Conservation (phyloP, 1,139 yeast species). For the Taiozyma sp. region DNA sequence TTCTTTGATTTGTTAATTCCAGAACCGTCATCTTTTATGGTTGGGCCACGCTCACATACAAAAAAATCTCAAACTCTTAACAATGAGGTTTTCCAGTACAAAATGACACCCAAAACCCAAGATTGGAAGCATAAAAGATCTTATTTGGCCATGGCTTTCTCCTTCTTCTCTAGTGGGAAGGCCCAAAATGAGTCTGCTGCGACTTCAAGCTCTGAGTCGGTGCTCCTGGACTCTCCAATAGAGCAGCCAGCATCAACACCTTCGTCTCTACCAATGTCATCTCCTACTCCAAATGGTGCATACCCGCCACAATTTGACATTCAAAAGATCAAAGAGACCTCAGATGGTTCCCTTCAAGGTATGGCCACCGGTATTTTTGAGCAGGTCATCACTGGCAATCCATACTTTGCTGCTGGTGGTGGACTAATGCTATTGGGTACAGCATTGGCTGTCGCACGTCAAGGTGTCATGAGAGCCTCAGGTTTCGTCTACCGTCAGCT, state of each 20-base stretch:
- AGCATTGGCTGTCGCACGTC: slow-evolving; percentile 72
- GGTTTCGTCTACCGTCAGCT: slow-evolving; percentile 73
- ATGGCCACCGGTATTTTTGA: slow-evolving; percentile 24
- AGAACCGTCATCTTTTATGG: not conserved
- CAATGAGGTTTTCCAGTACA: not conserved
- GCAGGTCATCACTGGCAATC: slow-evolving; percentile 66
- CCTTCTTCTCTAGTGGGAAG: slow-evolving; percentile 3
- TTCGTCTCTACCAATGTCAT: not conserved
- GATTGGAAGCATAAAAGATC: not conserved
- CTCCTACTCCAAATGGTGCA: not conserved
- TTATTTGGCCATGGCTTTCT: slow-evolving; percentile 2
- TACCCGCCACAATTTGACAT: slow-evolving; percentile 1
- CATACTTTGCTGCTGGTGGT: slow-evolving; percentile 96
- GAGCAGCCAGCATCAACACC: not conserved
- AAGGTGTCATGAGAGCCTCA: slow-evolving; percentile 60
- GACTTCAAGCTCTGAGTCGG: not conserved
- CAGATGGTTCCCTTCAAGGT: slow-evolving; percentile 17
- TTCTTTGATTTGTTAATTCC: not conserved
- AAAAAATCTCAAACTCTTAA: not conserved
- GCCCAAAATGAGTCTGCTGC: not conserved
- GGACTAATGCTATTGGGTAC: slow-evolving; percentile 95
- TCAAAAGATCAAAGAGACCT: slow-evolving; percentile 11
- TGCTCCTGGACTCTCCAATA: not conserved
- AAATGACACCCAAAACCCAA: not conserved
- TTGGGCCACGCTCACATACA: not conserved